These are phyloP conservation scores for Daldinia vernicosa DNA, from an alignment of 495 filamentous ascomycete species.

Conservation along the genomic window DNA sequence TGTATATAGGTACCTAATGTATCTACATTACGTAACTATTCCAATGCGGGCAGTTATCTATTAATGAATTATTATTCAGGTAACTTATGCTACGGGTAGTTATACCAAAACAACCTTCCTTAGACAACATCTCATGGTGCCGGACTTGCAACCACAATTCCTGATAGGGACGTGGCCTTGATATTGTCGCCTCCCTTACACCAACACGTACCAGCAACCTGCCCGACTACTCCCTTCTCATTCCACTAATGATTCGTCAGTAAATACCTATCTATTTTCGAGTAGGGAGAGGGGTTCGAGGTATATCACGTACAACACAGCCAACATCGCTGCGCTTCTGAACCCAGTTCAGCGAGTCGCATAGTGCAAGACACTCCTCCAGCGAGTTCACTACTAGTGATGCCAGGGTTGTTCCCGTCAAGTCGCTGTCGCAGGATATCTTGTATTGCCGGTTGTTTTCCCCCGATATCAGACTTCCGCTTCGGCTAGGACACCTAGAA, in stretches of 20 bases:
- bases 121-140: neutral
- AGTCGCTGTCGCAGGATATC: conserved; percentile 27
- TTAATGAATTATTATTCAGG: too few species aligned
- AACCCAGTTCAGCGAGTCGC: conserved; percentile 26
- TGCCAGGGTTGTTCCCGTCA: conserved; percentile 21
- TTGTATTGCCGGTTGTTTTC: conserved; percentile 2
- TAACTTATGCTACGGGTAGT: too few species aligned
- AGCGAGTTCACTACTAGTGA: conserved; percentile 14
- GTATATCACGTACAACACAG: conserved; percentile 14
- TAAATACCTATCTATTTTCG: neutral
- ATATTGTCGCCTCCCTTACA: neutral
- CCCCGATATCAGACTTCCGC: neutral
- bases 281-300: neutral
- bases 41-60: too few species aligned
- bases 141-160: neutral
- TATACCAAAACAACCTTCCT: neutral
- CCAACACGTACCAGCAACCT: neutral
- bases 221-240: neutral
- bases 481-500: neutral
- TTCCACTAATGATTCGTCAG: neutral
- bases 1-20: too few species aligned
- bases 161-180: neutral
- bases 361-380: conserved; percentile 26
- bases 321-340: conserved; percentile 23
- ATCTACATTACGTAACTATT: too few species aligned